A percentile compares a stretch with the other conserved stretches of the same genome.
phyloP scores from a whole-genome alignment of 139 green algal genomes.

The Micractinium sp. region DNA sequence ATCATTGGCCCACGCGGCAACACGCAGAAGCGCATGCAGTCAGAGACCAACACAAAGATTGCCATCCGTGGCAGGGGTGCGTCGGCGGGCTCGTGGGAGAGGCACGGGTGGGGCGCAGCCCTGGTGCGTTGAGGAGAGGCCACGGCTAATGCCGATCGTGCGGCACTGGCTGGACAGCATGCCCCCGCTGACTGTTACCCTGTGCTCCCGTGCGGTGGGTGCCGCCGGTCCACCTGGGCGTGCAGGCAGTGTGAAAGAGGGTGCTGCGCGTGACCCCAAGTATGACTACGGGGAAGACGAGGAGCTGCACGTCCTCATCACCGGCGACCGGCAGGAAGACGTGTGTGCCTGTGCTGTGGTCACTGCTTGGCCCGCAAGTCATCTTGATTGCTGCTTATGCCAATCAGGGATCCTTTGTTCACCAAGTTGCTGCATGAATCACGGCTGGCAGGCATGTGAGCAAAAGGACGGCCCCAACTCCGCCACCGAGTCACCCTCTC shows the following conservation, averaged over 20 bases:
- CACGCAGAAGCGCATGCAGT: slow-evolving; percentile 98
- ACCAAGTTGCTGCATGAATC: too few species aligned
- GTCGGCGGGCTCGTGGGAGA: not conserved
- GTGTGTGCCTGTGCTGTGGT: slow-evolving; percentile 32
- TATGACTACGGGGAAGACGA: slow-evolving; percentile 96
- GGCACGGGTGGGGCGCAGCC: too few species aligned
- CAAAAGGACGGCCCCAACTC: not conserved
- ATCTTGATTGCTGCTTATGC: too few species aligned
- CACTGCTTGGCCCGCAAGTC: not conserved
- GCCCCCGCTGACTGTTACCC: not conserved
- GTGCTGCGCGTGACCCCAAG: slow-evolving; percentile 66
- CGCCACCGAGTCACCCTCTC: not conserved
- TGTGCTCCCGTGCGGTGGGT: not conserved
- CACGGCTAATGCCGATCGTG: too few species aligned
- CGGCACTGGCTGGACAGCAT: not conserved
- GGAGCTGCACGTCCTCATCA: slow-evolving; percentile 97
- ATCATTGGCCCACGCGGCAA: slow-evolving; percentile 99
- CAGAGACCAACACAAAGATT: slow-evolving; percentile 98
- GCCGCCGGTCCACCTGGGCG: not conserved
- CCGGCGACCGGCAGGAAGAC: slow-evolving; percentile 87
- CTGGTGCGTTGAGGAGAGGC: too few species aligned
- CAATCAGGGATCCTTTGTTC: not conserved
- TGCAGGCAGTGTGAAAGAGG: slow-evolving; percentile 86
- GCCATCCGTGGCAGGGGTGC: slow-evolving; percentile 88
- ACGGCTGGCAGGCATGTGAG: not conserved